Conservation (phyloP, 2,329 filamentous ascomycete genomes). For the Trichoderma hamatum region DNA sequence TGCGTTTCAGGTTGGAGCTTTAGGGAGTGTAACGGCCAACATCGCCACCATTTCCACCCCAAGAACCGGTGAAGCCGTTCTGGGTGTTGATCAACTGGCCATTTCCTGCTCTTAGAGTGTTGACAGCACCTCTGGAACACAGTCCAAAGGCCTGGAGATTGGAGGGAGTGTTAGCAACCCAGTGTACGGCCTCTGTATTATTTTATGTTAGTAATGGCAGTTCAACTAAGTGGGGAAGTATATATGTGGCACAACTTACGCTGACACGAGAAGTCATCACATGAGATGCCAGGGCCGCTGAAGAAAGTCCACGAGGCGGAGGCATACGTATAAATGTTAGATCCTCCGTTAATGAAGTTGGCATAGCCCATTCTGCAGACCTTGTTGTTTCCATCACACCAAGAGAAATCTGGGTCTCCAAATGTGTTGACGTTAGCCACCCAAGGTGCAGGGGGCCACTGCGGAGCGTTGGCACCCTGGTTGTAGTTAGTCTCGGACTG, state of each 20-base stretch:
- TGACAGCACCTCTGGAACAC: slow-evolving; percentile 45
- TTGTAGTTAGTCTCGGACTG: slow-evolving; percentile 57
- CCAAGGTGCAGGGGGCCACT: slow-evolving; percentile 45
- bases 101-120: slow-evolving; percentile 42
- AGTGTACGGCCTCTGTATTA: slow-evolving; percentile 41
- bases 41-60: slow-evolving; percentile 39
- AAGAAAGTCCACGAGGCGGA: slow-evolving; percentile 51
- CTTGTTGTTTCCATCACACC: slow-evolving; percentile 43
- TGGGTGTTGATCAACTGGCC: slow-evolving; percentile 40
- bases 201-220: slow-evolving; percentile 5
- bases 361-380: slow-evolving; percentile 48
- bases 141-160: slow-evolving; percentile 48
- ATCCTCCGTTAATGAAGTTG: slow-evolving; percentile 48
- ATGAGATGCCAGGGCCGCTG: slow-evolving; percentile 43
- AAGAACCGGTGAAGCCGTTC: slow-evolving; percentile 42
- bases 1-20: background rate
- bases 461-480: slow-evolving; percentile 40
- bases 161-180: slow-evolving; percentile 42
- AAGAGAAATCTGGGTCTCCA: slow-evolving; percentile 49
- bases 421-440: slow-evolving; percentile 40
- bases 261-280: slow-evolving; percentile 42
- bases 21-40: slow-evolving; percentile 44
- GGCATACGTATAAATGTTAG: slow-evolving; percentile 46
- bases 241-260: slow-evolving; percentile 30
- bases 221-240: background rate